These are phyloP conservation scores for Podospora pseudoanserina DNA, from an alignment of 495 filamentous ascomycete species.

Conservation along the genomic window DNA sequence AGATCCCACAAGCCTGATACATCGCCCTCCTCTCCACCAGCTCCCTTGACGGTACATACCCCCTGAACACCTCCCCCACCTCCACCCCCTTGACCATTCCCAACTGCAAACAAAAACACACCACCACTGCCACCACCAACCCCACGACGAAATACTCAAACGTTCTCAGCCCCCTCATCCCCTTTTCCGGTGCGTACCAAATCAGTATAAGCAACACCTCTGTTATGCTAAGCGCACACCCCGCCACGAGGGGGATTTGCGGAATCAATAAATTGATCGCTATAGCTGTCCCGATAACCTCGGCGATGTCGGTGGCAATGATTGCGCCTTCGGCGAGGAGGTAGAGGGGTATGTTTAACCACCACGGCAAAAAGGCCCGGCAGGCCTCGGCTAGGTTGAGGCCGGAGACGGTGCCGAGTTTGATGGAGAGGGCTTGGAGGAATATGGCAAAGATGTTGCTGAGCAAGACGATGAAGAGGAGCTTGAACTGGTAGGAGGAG, in stretches of 20 bases:
- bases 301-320: constrained; percentile 59
- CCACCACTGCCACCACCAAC: constrained; percentile 76
- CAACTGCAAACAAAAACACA: constrained; percentile 90
- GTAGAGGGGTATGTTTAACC: constrained; percentile 31
- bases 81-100: constrained; percentile 64
- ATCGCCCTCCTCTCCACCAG: constrained; percentile 59
- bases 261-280: constrained; percentile 77
- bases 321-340: constrained; percentile 30
- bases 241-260: constrained; percentile 76
- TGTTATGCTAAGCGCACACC: constrained; percentile 78
- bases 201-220: constrained; percentile 83
- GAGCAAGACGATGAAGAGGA: constrained; percentile 34
- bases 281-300: constrained; percentile 90
- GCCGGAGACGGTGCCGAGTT: constrained; percentile 33
- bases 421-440: constrained; percentile 31
- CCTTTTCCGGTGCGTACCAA: constrained; percentile 75
- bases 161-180: constrained; percentile 65
- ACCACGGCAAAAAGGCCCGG: constrained; percentile 30
- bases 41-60: constrained; percentile 75
- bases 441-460: constrained; percentile 34
- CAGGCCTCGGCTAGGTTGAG: constrained; percentile 30
- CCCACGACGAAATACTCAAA: constrained; percentile 81
- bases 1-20: constrained; percentile 87
- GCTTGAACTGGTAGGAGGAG: constrained; percentile 28
- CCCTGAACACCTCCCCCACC: constrained; percentile 72